Evolutionary conservation across 2,329 filamentous ascomycete species (phyloP).

Genomic region (Alternaria ventricosa): DNA sequence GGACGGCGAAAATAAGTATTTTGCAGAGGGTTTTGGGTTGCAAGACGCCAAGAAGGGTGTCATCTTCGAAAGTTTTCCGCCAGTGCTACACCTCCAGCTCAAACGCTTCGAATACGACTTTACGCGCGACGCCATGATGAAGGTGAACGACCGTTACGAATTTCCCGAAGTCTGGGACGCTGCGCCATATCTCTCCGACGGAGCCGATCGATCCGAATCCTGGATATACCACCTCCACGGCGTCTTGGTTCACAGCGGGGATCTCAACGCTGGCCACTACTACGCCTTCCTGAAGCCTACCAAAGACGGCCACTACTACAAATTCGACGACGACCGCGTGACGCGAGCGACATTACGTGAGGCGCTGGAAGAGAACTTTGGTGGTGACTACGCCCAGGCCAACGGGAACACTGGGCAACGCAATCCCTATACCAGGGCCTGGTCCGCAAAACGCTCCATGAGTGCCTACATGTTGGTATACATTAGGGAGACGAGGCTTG

Average conservation of each 20-base stretch:
- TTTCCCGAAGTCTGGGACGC: constrained; percentile 87
- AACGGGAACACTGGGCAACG: constrained; percentile 65
- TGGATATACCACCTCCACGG: constrained; percentile 94
- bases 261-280: constrained; percentile 96
- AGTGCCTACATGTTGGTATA: constrained; percentile 99
- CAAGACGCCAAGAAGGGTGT: constrained; percentile 98
- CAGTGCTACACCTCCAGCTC: constrained; percentile 91
- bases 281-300: constrained; percentile 93
- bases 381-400: constrained; percentile 76
- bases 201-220: constrained; percentile 84
- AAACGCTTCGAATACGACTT: constrained; percentile 99
- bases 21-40: constrained; percentile 86
- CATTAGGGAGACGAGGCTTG: constrained; percentile 84
- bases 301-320: constrained; percentile 94
- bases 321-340: constrained; percentile 95
- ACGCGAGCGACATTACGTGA: constrained; percentile 92
- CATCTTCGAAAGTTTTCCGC: constrained; percentile 94
- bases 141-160: constrained; percentile 92
- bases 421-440: constrained; percentile 69
- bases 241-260: constrained; percentile 94
- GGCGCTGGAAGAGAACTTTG: constrained; percentile 95
- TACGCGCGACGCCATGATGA: constrained; percentile 96
- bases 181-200: constrained; percentile 82
- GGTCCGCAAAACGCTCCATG: constrained; percentile 72
- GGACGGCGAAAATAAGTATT: constrained; percentile 98